Percentiles rank a stretch among this genome's conserved stretches.
phyloP scores from a whole-genome alignment of 352 stramenopile species.

The Peronospora tabacina region DNA sequence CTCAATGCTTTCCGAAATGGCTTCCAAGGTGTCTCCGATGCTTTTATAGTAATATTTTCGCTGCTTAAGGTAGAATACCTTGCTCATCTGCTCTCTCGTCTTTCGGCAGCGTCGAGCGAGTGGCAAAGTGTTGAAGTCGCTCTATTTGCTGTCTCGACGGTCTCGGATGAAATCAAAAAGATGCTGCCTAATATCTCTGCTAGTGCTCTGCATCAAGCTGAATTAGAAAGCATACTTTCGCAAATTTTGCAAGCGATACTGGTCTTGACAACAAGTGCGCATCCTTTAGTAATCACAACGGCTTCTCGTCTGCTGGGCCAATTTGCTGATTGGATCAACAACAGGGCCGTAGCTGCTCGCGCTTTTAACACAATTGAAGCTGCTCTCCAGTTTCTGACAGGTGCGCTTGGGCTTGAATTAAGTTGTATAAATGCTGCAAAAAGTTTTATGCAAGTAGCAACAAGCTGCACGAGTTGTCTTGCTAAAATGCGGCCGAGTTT shows the following conservation, averaged over 20 bases:
- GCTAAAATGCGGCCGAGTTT: constrained; percentile 37
- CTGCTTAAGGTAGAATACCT: constrained; percentile 49
- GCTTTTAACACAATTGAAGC: constrained; percentile 36
- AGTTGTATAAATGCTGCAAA: constrained; percentile 46
- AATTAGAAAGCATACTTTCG: constrained; percentile 38
- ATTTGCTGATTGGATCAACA: constrained; percentile 51
- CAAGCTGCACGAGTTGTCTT: constrained; percentile 38
- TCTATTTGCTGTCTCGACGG: constrained; percentile 46
- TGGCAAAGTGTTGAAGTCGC: constrained; percentile 53
- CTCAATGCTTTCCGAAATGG: constrained; percentile 47
- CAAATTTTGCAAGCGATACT: constrained; percentile 44
- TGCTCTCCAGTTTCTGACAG: constrained; percentile 52
- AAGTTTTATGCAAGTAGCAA: constrained; percentile 71
- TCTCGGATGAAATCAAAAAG: constrained; percentile 57
- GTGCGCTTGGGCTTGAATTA: constrained; percentile 26
- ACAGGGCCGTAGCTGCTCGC: constrained; percentile 24
- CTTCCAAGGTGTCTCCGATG: constrained; percentile 49
- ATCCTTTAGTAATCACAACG: constrained; percentile 39
- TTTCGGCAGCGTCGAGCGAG: constrained; percentile 19
- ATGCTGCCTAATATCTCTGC: constrained; percentile 21
- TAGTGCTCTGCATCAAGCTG: constrained; percentile 15
- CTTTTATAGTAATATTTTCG: constrained; percentile 47
- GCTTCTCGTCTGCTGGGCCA: constrained; percentile 49
- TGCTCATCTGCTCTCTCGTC: constrained; percentile 27
- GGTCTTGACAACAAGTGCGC: constrained; percentile 17